Base-by-base conservation (phyloP, 306 rosid species). In the Ochetophila trinervis region DNA sequence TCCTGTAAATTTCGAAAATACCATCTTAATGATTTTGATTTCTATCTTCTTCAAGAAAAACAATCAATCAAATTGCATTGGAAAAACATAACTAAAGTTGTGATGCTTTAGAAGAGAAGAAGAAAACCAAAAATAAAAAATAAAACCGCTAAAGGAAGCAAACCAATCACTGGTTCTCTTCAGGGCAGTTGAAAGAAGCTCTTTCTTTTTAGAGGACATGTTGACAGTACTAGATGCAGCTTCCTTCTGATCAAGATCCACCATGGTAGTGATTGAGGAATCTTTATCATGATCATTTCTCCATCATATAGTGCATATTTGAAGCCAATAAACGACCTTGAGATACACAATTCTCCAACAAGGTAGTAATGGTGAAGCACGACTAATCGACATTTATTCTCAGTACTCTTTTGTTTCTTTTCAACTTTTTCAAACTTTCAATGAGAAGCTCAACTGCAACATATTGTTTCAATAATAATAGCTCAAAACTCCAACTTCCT, bases 151-250 rank as follows among this genome's bases (percentile, higher is more conserved):
- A 50, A 47, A 36, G 58, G n/a, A 74, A 78, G 60, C 74, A 61
- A 80, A 93, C 98, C 99, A 90, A 62, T 93, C 96, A 83, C 97
- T 90, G 35, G 99, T 90, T 83, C 99, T 84, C 81, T 84, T 84
- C 85, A 86, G 73, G 75, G 96, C 94, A 69, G 90, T 65, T 59
- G 97, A 86, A 67, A 83, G 91, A 80, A 87, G 94, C 71, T 85
- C 97, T 68, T 86, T 87, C 89, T 83, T 87, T 82, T 78, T 86
- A 61, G 80, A 54, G 66, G 82, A 82, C 80, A 89, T 78, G 82
- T 80, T 83, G 71, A 65, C 45, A 57, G 80, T 74, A 77, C 72
- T 54, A 48, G 77, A 61, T 62, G 75, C 66, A 24, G 72, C 72
- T 67, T 75, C 68, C 56, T 76, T 77, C 77, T 62, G 82, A 22